Conservation (phyloP, 345 rosid species). For the Sisymbrium altissimum region DNA sequence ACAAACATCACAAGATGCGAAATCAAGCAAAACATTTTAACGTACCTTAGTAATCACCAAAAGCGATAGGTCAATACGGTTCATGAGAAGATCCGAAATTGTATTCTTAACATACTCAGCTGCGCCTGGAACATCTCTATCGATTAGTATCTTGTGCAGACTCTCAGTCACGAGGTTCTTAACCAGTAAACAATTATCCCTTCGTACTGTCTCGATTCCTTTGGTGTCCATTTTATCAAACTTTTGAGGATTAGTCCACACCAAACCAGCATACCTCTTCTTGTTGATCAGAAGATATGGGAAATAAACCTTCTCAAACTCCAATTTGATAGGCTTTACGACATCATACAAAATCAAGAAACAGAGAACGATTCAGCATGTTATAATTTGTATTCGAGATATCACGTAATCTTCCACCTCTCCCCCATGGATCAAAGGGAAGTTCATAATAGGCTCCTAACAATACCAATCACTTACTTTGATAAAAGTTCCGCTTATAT, state of each 20-base stretch:
- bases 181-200: conserved; percentile 96
- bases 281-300: conserved; percentile 93
- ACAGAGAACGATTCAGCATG: conserved; percentile 1
- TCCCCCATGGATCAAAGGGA: background rate
- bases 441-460: background rate
- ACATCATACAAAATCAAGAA: conserved; percentile 27
- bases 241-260: conserved; percentile 77
- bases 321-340: conserved; percentile 94
- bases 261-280: conserved; percentile 98
- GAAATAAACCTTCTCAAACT: conserved; percentile 95
- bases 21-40: conserved; percentile 24
- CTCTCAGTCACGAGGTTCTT: conserved; percentile 92
- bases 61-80: conserved; percentile 96
- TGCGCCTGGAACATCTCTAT: conserved; percentile 84
- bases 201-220: conserved; percentile 97
- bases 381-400: background rate
- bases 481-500: conserved; percentile 76
- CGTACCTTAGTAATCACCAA: conserved; percentile 86
- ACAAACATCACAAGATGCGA: conserved; percentile 7
- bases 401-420: conserved; percentile 2
- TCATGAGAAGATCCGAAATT: conserved; percentile 96
- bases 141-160: conserved; percentile 83
- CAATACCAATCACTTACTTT: conserved; percentile 47
- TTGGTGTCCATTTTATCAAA: conserved; percentile 98
- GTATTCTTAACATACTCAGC: conserved; percentile 86